Percentiles rank a stretch among this genome's conserved stretches.
phyloP scores from a whole-genome alignment of 768 basidiomycete species.

The Podaxis rugospora region DNA sequence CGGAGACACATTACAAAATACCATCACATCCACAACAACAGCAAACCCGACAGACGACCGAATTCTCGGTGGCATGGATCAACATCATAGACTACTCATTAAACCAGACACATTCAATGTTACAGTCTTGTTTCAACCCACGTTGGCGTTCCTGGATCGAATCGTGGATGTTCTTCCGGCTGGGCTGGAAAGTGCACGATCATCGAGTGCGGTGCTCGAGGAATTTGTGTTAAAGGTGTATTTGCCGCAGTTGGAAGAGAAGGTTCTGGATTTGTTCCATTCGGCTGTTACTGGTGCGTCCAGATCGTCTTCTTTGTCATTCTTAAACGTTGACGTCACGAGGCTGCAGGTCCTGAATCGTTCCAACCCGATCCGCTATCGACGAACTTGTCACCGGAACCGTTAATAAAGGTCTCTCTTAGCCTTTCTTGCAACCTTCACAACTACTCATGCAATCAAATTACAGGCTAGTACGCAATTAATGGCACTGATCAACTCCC shows the following conservation, averaged over 20 bases:
- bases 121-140: constrained; percentile 91
- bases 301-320: not conserved
- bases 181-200: constrained; percentile 59
- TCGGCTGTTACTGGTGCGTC: constrained; percentile 69
- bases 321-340: not conserved
- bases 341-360: constrained; percentile 65
- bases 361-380: constrained; percentile 81
- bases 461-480: constrained; percentile 77
- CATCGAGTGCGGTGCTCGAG: constrained; percentile 74
- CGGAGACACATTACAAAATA: constrained; percentile 59
- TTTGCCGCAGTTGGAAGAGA: constrained; percentile 92
- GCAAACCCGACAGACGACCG: constrained; percentile 58
- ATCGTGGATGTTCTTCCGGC: constrained; percentile 70
- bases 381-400: constrained; percentile 57
- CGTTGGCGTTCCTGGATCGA: constrained; percentile 76
- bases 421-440: not conserved
- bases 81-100: constrained; percentile 82
- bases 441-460: not conserved
- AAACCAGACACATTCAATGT: constrained; percentile 94
- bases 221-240: constrained; percentile 93
- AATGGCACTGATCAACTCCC: constrained; percentile 85
- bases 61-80: constrained; percentile 62
- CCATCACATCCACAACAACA: constrained; percentile 33
- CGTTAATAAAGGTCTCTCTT: constrained; percentile 68
- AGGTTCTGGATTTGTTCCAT: constrained; percentile 83